Base-by-base conservation (phyloP, 257 asterid species). In the Orobanche coerulescens region DNA sequence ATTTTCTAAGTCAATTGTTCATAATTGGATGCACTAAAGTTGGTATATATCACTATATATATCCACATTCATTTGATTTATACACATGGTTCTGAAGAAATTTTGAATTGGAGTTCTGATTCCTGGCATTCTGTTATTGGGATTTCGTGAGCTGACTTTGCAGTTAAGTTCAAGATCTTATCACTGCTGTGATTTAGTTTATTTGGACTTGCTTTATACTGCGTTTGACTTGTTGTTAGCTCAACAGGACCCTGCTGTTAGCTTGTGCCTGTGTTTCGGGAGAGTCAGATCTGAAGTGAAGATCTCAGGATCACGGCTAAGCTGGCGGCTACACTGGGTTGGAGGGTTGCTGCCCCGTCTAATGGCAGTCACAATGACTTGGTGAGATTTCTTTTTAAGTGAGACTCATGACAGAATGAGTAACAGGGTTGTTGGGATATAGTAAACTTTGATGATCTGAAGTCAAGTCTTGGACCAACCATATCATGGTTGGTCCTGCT, bases 291-390 rank as follows among this genome's bases (percentile, higher is more conserved):
- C 93, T 72, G 90, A 69, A 61, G 73, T 62, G 84, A 58, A 73
- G 81, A 76, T 71, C 68, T 77, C 47, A 24, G 49, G 60, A 76
- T 72, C 72, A 59, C 78, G 66, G 82, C 71, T 58, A 82, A 77
- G 72, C 80, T 93, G 98, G 95, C 97, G 75, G 77, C 98, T 0
- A 68, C 95, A 57, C 60, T 92, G 69, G 78, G 80, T 62, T 81
- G 95, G 94, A 83, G 95, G 79, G 77, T 67, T 68, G 67, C 94
- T 73, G 76, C n/a, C n/a, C n/a, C 85, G 61, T 44, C 91, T 56
- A 89, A 77, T 78, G 95, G 94, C 83, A 76, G 84, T 74, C 64
- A 77, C 70, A 85, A 61, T 75, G 95, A 82, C 73, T 62, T 66
- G 97, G 98, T 93, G 81, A 65, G 28, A 30, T 68, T 65, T 40